phyloP scores from a whole-genome alignment of 1,284 basidiomycete species.

The Athelia psychrophila region DNA sequence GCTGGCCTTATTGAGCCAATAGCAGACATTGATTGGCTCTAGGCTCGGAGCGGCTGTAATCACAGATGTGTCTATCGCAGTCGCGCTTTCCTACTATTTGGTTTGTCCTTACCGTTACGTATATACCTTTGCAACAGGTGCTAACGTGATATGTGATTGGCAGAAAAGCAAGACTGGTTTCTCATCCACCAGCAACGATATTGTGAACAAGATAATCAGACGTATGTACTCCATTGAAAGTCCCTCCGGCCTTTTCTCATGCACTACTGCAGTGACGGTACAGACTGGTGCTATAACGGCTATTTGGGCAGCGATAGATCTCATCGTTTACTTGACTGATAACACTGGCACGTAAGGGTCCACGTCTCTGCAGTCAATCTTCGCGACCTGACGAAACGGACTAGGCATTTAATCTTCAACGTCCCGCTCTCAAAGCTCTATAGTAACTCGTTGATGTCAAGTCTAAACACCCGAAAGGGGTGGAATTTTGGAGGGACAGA shows the following conservation, averaged over 20 bases:
- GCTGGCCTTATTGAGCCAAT: neutral
- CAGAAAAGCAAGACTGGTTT: too few species aligned
- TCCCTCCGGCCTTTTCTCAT: too few species aligned
- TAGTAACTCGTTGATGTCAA: constrained; percentile 10
- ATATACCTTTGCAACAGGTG: too few species aligned
- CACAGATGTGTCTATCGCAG: constrained; percentile 27
- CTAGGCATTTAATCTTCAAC: constrained; percentile 12
- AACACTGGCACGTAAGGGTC: neutral
- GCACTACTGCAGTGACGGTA: constrained; percentile 26
- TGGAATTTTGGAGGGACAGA: neutral
- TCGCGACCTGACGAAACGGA: neutral
- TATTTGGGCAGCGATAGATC: constrained; percentile 19
- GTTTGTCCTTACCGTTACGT: too few species aligned
- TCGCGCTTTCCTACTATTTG: constrained; percentile 28
- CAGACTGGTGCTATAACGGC: constrained; percentile 24
- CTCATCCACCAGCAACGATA: constrained; percentile 2
- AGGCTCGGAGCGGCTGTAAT: constrained; percentile 26
- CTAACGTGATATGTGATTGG: too few species aligned
- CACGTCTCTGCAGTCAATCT: neutral
- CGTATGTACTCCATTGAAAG: too few species aligned
- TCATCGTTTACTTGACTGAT: constrained; percentile 17
- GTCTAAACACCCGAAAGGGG: constrained; percentile 6
- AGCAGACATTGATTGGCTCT: neutral
- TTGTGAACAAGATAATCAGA: constrained; percentile 6
- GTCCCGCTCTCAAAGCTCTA: constrained; percentile 12